Base-by-base conservation (phyloP, 352 stramenopile genomes). In the Pythium monospermum region DNA sequence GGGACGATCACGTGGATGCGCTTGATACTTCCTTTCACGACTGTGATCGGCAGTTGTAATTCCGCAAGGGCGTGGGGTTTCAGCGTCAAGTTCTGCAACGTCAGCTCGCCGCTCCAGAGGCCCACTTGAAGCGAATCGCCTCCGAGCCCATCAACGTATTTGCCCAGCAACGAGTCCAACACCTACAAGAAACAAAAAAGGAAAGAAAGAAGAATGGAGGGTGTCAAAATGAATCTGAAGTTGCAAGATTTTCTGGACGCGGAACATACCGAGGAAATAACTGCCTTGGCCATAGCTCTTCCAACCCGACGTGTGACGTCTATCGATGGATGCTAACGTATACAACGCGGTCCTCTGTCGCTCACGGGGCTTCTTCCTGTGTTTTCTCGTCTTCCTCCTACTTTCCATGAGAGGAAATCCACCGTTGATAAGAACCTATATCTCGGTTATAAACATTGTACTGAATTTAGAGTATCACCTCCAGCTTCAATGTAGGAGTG, bases 51-150 rank as follows among this genome's bases (percentile, higher is more conserved):
- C 18, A 93, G 56, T 35, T 91, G 66, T 25, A 93, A 57, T 59
- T 93, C 83, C 1, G 74, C 76, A 22, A 93, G 59, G 32, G 83
- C 83, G 44, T 88, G 73, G n/a, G 80, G 72, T 53, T 91, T 91
- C 30, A 93, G 69, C 31, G 50, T 59, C n/a, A 93, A 57, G 44
- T 88, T 71, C 21, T 75, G 74, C 47, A 93, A 60, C 55, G 81
- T 61, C 22, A 93, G 54, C 50, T 93, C 83, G n/a, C 83, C 83
- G 43, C 77, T 91, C 83, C 83, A 93, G 25, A 93, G 65, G 1
- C 81, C 83, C 11, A 93, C 73, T 40, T 88, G 80, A n/a, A 93
- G 64, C 51, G 83, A 91, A 43, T 93, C 80, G 18, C 71, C 76
- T 40, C 76, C 69, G 21, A 93, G 61, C 1, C 83, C 83, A 55